phyloP scores from a whole-genome alignment of 2,329 filamentous ascomycete species.

The Alternaria incomplexa region DNA sequence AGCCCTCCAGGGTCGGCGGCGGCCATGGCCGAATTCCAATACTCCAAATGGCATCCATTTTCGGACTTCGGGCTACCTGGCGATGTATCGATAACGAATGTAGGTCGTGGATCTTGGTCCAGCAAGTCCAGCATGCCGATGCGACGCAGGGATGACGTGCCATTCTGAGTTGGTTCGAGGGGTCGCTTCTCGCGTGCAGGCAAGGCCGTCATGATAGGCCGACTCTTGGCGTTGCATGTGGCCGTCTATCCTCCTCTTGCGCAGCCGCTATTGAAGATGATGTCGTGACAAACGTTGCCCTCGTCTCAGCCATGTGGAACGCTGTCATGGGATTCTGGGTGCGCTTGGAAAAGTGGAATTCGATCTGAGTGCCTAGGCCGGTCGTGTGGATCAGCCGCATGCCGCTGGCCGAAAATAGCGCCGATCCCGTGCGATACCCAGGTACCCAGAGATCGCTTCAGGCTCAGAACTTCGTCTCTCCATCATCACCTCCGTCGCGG shows the following conservation, averaged over 20 bases:
- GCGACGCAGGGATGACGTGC: slow-evolving; percentile 8
- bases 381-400: slow-evolving; percentile 6
- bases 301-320: slow-evolving; percentile 1
- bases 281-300: not conserved
- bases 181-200: not conserved
- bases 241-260: not conserved
- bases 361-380: not conserved
- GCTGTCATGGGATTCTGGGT: not conserved
- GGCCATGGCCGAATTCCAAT: slow-evolving; percentile 30
- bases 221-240: slow-evolving; percentile 1
- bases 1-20: slow-evolving; percentile 13
- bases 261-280: not conserved
- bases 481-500: not conserved
- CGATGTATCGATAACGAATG: slow-evolving; percentile 21
- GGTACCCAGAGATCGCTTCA: not conserved
- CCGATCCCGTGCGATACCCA: not conserved
- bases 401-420: slow-evolving; percentile 2
- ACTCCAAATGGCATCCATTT: slow-evolving; percentile 11
- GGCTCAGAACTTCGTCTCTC: not conserved
- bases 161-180: slow-evolving; percentile 5
- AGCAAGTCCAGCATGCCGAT: slow-evolving; percentile 30
- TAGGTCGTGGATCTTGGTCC: slow-evolving; percentile 27
- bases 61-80: not conserved
- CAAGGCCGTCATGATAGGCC: not conserved
- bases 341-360: slow-evolving; percentile 1